Conservation (phyloP, 176 grass and related monocot species). For the Aegilops longissima region DNA sequence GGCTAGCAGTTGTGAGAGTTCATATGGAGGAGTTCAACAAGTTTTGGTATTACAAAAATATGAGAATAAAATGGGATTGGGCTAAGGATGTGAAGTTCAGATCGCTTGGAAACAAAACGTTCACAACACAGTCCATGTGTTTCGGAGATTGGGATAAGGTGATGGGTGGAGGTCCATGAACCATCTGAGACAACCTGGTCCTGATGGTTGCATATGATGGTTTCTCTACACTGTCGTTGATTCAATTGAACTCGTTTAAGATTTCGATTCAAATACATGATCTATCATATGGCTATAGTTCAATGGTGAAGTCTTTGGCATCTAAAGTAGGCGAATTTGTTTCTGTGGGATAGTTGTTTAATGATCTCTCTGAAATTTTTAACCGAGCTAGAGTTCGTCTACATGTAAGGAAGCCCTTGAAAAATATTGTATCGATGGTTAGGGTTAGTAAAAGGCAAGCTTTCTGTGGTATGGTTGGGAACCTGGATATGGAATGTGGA, state of each 20-base stretch:
- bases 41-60: background rate
- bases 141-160: too few relatives aligned
- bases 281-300: background rate
- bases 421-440: background rate
- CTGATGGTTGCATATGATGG: background rate
- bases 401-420: background rate
- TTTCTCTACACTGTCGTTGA: background rate
- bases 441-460: background rate
- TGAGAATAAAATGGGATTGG: background rate
- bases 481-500: background rate
- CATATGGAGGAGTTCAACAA: background rate
- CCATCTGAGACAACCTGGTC: too few relatives aligned
- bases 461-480: background rate
- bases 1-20: background rate
- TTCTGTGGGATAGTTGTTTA: too few relatives aligned
- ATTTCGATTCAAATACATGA: background rate
- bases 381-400: background rate
- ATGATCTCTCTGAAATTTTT: background rate
- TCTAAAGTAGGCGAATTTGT: background rate
- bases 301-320: background rate
- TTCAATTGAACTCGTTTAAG: background rate
- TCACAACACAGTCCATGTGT: background rate
- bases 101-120: background rate
- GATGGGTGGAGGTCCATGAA: too few relatives aligned
- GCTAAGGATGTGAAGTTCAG: background rate